Evolutionary conservation across 169 alveolate species (phyloP), one percentile per base, ranked within the genome.

Genomic region (Cryptosporidium parvum): DNA sequence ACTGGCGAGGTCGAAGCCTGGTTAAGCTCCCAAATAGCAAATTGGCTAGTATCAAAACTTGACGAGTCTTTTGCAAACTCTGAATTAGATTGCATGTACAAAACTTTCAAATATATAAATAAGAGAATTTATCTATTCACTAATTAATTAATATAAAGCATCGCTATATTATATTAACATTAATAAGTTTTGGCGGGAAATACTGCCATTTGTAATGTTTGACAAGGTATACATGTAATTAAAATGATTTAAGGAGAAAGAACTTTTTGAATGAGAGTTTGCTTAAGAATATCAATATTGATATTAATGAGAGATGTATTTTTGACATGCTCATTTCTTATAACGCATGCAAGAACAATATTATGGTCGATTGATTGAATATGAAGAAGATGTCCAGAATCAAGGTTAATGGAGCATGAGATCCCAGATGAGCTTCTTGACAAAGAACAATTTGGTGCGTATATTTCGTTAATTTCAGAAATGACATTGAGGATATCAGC

Each of bases 401-500:
- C 75, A 37, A 80, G 68, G 31, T 42, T 59, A 21, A 62, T 48
- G 1, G 75, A 80, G 21, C 89, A 80, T 12, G 89, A 80, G 9
- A 80, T 42, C 3, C 70, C 75, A 14, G 89, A 62, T 26, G 65
- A 45, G 3, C 1, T 42, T 33, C 12, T 62, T 37, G 89, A 29
- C 2, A 80, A 18, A n/a, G 48, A 42, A 42, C 35, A 44, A 37
- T 80, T 33, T 1, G 80, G 80, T 2, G 69, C 59, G 45, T 80
- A 80, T n/a, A 80, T 80, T 62, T 67, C 89, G 12, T 31, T 59
- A n/a, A 80, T 80, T 48, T 80, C 89, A 21, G 89, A 59, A 26
- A 80, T 80, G 2, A 80, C 89, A 31, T 80, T 80, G 10, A 80
- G 68, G 23, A 80, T 80, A 48, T 80, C 89, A 5, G 89, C 89